Evolutionary conservation across 1,284 basidiomycete genomes (phyloP).

Genomic region (Dichomitus squalens): DNA sequence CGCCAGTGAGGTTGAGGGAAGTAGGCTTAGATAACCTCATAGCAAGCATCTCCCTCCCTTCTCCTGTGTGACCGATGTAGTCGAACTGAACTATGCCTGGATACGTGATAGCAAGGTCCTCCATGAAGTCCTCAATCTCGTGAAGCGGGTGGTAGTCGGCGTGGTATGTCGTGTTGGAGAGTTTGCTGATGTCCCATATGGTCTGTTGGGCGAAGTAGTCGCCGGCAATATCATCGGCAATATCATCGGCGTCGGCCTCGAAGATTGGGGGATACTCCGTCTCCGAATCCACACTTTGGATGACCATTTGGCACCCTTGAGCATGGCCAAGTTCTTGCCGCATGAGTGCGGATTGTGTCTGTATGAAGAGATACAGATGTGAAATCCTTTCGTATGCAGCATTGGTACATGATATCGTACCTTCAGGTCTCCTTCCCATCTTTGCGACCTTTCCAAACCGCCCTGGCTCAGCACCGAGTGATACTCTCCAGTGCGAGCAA

Average conservation of each 20-base stretch:
- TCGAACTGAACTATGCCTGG: constrained; percentile 45
- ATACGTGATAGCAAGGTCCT: constrained; percentile 42
- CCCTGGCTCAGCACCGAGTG: neutral
- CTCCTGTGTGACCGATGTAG: constrained; percentile 52
- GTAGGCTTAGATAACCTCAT: constrained; percentile 44
- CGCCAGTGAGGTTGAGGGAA: neutral
- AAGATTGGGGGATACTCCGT: no score
- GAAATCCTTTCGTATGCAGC: neutral
- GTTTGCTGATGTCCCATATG: constrained; percentile 33
- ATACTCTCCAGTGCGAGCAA: neutral
- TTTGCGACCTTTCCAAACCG: neutral
- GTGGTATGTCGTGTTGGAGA: constrained; percentile 49
- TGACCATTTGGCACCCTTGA: no score
- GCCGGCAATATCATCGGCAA: neutral
- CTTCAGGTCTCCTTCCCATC: neutral
- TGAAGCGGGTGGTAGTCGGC: constrained; percentile 52
- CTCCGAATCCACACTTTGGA: no score
- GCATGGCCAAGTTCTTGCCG: no score
- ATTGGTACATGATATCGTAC: neutral
- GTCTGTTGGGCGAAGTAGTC: neutral
- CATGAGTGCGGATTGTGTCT: no score
- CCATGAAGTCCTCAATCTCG: constrained; percentile 56
- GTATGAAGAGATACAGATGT: no score
- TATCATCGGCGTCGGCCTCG: no score
- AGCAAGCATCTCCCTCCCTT: constrained; percentile 57